A percentile compares a stretch with the other conserved stretches of the same genome.
Conservation (phyloP, 805 yeast genomes). For the Nakazawaea molendinolei region DNA sequence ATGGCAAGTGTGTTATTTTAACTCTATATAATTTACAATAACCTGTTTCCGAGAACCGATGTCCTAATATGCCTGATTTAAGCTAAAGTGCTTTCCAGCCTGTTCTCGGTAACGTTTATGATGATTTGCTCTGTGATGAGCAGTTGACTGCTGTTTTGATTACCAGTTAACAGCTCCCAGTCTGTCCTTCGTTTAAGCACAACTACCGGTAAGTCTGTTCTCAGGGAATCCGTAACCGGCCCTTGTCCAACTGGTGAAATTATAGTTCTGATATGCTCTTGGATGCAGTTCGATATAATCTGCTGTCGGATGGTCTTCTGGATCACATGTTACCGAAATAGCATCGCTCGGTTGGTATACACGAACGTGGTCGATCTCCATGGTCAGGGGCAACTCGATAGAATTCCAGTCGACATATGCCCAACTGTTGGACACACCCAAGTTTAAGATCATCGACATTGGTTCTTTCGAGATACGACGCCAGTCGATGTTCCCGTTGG, state of each 20-base stretch:
- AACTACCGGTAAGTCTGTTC: slow-evolving; percentile 25
- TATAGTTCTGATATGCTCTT: slow-evolving; percentile 34
- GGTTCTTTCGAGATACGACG: slow-evolving; percentile 43
- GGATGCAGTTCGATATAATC: slow-evolving; percentile 36
- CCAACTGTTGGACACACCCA: slow-evolving; percentile 46
- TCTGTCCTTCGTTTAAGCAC: no score
- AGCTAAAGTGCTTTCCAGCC: no score
- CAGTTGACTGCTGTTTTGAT: no score
- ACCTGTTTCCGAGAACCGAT: no score
- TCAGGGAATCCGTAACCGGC: slow-evolving; percentile 39
- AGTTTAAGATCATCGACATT: slow-evolving; percentile 40
- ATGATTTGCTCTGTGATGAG: no score
- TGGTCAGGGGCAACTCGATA: slow-evolving; percentile 32
- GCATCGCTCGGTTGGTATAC: slow-evolving; percentile 40
- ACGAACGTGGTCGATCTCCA: slow-evolving; percentile 40
- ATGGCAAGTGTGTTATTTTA: no score
- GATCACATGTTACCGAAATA: slow-evolving; percentile 41
- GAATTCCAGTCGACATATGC: slow-evolving; percentile 43
- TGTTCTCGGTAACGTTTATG: no score
- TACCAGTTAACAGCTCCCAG: no score
- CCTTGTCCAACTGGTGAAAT: slow-evolving; percentile 34
- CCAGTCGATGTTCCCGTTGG: slow-evolving; percentile 44
- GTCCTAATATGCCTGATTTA: no score
- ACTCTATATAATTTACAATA: no score
- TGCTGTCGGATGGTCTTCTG: slow-evolving; percentile 37